Percentiles rank a stretch among this genome's conserved stretches.
These are phyloP conservation scores for Cladosporium sp. DNA, from an alignment of 2,329 filamentous ascomycete species.

Conservation along the genomic window DNA sequence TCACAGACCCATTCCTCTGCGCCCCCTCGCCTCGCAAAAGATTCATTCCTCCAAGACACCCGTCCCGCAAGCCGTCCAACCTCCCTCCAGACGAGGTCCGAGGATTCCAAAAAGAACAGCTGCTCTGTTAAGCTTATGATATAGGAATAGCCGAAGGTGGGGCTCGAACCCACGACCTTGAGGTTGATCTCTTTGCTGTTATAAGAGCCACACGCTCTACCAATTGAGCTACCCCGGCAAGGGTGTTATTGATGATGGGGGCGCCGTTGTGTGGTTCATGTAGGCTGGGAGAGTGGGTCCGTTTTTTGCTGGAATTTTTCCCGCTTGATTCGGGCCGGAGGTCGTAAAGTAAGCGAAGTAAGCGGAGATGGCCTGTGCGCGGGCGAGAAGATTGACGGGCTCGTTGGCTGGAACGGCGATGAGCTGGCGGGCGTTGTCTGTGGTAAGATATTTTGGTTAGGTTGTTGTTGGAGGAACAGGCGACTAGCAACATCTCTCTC, in stretches of 20 bases:
- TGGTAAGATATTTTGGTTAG: not conserved
- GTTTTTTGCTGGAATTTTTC: not conserved
- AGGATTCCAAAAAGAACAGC: slow-evolving; percentile 7
- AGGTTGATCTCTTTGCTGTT: slow-evolving; percentile 27
- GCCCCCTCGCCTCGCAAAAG: not conserved
- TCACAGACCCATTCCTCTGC: not conserved
- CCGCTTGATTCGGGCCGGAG: not conserved
- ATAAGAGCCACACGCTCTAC: slow-evolving; percentile 57
- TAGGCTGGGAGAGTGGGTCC: not conserved
- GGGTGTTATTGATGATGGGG: slow-evolving; percentile 5
- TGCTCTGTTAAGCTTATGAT: not conserved
- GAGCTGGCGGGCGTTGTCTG: not conserved
- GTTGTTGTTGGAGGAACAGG: not conserved
- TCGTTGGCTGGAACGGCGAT: not conserved
- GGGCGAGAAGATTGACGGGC: not conserved
- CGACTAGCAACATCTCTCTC: not conserved
- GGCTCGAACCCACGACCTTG: slow-evolving; percentile 32
- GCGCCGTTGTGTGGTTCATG: not conserved
- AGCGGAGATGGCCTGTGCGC: not conserved
- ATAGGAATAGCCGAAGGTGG: slow-evolving; percentile 33
- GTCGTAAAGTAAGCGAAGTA: not conserved
- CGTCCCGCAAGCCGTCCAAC: not conserved
- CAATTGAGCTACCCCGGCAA: slow-evolving; percentile 55
- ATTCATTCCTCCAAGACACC: not conserved
- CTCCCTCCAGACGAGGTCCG: not conserved